Evolutionary conservation across 148 eudicot genomes (phyloP), one percentile per base, ranked within the genome.

Genomic region (Spergularia marina): DNA sequence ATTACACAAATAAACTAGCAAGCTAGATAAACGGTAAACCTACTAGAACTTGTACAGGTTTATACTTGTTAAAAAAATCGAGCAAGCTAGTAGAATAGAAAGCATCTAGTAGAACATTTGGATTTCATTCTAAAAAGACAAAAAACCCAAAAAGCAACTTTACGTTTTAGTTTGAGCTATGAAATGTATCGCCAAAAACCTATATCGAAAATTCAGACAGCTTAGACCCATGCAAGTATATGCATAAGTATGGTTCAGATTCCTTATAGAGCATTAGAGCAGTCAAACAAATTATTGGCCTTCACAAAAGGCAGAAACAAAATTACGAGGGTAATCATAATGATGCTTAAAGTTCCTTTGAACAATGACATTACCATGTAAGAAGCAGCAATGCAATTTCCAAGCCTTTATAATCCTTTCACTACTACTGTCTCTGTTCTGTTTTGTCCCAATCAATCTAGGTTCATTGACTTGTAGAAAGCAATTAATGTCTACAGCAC

Each of bases 401-500:
- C 51, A 39, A 49, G 5, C 36, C 6, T 36, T 15, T 65, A 1
- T 20, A 40, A 39, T 4, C 52, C 40, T 11, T 49, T n/a, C n/a
- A 9, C 67, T 25, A 5, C 49, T 44, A 0, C 49, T 44, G 10
- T 44, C 5, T 34, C 49, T 25, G 16, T 49, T 44, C 9, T 36
- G 20, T 53, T 36, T 14, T 17, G 6, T 17, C 20, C 58, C 49
- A 64, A 12, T 7, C 41, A 30, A 0, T 30, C 36, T 30, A 30
- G 36, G 36, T 30, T 30, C 30, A 16, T 40, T 25, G 16, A 16
- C 41, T 59, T 60, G 25, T 23, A 23, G 25, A 23, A 52, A 30
- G 7, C 16, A 44, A 60, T 30, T 58, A 54, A 40, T 10, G 67
- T 44, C 39, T 40, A 51, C 25, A 54, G 41, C 71, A 83, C 82